Conservation (phyloP, 805 yeast species). For the Suhomyces sp. region DNA sequence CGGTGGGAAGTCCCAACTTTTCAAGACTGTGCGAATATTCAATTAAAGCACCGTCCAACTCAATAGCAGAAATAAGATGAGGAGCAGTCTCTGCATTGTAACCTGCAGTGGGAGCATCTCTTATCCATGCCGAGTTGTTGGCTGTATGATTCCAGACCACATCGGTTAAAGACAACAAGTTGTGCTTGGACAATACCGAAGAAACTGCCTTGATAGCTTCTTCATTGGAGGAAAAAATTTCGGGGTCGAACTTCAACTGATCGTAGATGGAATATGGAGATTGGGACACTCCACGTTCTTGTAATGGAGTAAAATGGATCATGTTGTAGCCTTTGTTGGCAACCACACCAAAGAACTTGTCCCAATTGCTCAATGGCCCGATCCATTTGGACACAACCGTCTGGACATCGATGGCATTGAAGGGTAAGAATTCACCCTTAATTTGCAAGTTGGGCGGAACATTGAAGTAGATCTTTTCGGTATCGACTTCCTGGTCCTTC, state of each 20-base stretch:
- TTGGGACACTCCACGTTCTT: conserved; percentile 81
- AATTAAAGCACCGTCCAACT: conserved; percentile 66
- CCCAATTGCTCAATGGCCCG: conserved; percentile 71
- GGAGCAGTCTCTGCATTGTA: conserved; percentile 87
- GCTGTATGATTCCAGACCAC: conserved; percentile 96
- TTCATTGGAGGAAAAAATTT: conserved; percentile 49
- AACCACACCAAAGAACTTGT: conserved; percentile 56
- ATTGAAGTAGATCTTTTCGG: conserved; percentile 67
- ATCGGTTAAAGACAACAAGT: conserved; percentile 79
- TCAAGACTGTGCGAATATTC: conserved; percentile 61
- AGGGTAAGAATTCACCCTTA: conserved; percentile 55
- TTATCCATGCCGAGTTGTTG: conserved; percentile 80
- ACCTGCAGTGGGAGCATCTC: conserved; percentile 86
- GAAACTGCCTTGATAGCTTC: conserved; percentile 55
- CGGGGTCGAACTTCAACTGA: conserved; percentile 74
- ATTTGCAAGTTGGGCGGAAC: conserved; percentile 75
- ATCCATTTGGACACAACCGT: conserved; percentile 90
- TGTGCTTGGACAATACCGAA: conserved; percentile 50
- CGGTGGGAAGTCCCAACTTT: conserved; percentile 60
- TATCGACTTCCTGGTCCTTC: conserved; percentile 31
- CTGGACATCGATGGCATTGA: conserved; percentile 78
- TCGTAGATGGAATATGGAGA: conserved; percentile 93
- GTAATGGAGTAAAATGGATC: conserved; percentile 95
- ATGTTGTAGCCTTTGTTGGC: conserved; percentile 83
- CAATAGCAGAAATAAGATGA: conserved; percentile 80